A percentile compares a stretch with the other conserved stretches of the same genome.
These are phyloP conservation scores for Jaenimonas drosophilae DNA, from an alignment of 208 protist genomes.

Conservation along the genomic window DNA sequence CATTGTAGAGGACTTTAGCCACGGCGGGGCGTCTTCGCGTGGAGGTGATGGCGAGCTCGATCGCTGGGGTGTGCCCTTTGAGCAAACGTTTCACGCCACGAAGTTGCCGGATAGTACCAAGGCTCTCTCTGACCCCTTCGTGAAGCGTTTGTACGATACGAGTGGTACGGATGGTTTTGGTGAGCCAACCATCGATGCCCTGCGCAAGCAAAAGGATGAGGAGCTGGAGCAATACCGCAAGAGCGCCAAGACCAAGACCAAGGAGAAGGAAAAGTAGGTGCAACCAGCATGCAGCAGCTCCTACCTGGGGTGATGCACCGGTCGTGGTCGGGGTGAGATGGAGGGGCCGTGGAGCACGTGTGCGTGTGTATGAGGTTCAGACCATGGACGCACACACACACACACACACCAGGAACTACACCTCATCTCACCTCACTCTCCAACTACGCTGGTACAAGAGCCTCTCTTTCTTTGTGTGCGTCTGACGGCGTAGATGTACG, in stretches of 20 bases:
- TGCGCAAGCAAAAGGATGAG: conserved; percentile 83
- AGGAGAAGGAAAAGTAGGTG: too few relatives aligned
- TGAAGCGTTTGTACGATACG: conserved; percentile 53
- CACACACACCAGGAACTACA: too few relatives aligned
- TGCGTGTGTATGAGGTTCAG: too few relatives aligned
- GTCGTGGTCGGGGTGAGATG: too few relatives aligned
- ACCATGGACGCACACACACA: too few relatives aligned
- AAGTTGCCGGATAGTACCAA: conserved; percentile 13
- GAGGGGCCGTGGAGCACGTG: too few relatives aligned
- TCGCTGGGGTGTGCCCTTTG: conserved; percentile 71
- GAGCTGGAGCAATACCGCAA: conserved; percentile 81
- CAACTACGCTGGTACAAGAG: too few relatives aligned
- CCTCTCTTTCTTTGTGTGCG: too few relatives aligned
- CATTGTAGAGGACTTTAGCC: conserved; percentile 11
- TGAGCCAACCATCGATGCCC: conserved; percentile 67
- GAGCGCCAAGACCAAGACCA: conserved; percentile 12
- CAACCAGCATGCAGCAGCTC: too few relatives aligned
- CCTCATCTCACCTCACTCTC: too few relatives aligned
- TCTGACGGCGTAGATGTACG: too few relatives aligned
- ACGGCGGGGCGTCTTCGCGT: conserved; percentile 5
- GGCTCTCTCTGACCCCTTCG: conserved; percentile 45
- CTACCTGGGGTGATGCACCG: too few relatives aligned
- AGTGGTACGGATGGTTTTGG: conserved; percentile 47
- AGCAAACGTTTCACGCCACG: conserved; percentile 48
- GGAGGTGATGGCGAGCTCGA: conserved; percentile 68